Percentiles rank a stretch among this genome's conserved stretches.
These are phyloP conservation scores for Cicer arietinum DNA, from an alignment of 306 rosid species.

Conservation along the genomic window DNA sequence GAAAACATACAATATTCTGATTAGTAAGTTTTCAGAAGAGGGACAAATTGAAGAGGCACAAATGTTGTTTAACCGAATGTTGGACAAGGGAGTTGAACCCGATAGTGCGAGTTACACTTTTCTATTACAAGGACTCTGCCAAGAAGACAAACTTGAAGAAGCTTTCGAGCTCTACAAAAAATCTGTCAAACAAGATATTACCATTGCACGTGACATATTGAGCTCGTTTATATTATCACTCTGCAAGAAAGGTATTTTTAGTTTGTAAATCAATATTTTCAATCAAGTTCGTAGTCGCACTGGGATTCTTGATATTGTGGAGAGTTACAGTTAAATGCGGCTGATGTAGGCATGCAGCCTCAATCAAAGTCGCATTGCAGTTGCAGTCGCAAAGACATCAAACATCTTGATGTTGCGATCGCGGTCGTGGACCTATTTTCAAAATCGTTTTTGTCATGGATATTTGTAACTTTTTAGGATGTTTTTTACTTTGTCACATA, in stretches of 20 bases:
- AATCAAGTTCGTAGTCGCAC: not conserved
- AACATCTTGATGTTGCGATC: not conserved
- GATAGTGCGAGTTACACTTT: slow-evolving; percentile 64
- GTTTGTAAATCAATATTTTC: not conserved
- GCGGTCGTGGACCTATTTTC: not conserved
- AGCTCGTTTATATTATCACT: slow-evolving; percentile 55
- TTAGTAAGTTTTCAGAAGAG: slow-evolving; percentile 67
- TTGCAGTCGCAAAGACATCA: not conserved
- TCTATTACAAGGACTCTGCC: slow-evolving; percentile 81
- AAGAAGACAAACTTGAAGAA: slow-evolving; percentile 61
- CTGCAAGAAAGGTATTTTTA: slow-evolving; percentile 68
- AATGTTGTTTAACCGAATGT: slow-evolving; percentile 72
- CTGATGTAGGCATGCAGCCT: not conserved
- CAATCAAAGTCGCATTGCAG: not conserved
- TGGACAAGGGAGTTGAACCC: slow-evolving; percentile 65
- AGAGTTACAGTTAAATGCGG: not conserved
- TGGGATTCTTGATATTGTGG: not conserved
- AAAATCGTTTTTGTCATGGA: not conserved
- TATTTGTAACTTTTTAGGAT: slow-evolving; percentile 5
- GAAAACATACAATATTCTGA: slow-evolving; percentile 77
- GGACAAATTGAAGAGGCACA: slow-evolving; percentile 80
- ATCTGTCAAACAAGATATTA: slow-evolving; percentile 60
- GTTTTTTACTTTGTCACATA: slow-evolving; percentile 19
- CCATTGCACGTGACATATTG: slow-evolving; percentile 63
- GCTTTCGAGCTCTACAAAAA: slow-evolving; percentile 72